These are phyloP conservation scores for Fagus sylvatica DNA, from an alignment of 306 rosid genomes.

Conservation along the genomic window DNA sequence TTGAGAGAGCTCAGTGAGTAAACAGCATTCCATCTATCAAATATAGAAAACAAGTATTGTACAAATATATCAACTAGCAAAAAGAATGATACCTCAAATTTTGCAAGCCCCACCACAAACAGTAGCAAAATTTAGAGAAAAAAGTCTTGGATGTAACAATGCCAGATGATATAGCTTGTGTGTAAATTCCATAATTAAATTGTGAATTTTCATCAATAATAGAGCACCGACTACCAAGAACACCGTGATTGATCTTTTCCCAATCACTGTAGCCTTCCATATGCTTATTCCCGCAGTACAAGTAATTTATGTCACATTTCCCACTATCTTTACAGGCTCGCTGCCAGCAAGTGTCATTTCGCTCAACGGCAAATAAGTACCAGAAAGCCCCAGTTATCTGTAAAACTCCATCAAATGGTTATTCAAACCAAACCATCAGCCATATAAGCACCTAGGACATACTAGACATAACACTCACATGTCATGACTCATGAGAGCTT, in stretches of 20 bases:
- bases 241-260: constrained; percentile 38
- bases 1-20: not conserved
- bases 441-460: no score
- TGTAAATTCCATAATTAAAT: constrained; percentile 78
- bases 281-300: constrained; percentile 59
- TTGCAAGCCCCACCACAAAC: constrained; percentile 96
- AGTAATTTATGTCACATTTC: constrained; percentile 45
- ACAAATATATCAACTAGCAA: not conserved
- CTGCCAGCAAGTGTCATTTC: constrained; percentile 75
- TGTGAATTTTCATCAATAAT: constrained; percentile 14
- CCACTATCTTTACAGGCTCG: constrained; percentile 41
- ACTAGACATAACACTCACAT: not conserved
- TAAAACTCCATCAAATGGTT: not conserved
- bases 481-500: not conserved
- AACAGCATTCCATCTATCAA: not conserved
- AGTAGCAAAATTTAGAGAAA: constrained; percentile 65
- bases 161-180: constrained; percentile 51
- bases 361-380: constrained; percentile 83
- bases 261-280: constrained; percentile 46
- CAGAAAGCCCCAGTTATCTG: constrained; percentile 84
- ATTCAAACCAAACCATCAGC: not conserved
- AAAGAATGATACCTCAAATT: constrained; percentile 61
- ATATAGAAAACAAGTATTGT: not conserved
- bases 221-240: constrained; percentile 52
- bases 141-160: constrained; percentile 55